Base-by-base conservation (phyloP, 179 eudicot genomes). In the Corrigiola litoralis region DNA sequence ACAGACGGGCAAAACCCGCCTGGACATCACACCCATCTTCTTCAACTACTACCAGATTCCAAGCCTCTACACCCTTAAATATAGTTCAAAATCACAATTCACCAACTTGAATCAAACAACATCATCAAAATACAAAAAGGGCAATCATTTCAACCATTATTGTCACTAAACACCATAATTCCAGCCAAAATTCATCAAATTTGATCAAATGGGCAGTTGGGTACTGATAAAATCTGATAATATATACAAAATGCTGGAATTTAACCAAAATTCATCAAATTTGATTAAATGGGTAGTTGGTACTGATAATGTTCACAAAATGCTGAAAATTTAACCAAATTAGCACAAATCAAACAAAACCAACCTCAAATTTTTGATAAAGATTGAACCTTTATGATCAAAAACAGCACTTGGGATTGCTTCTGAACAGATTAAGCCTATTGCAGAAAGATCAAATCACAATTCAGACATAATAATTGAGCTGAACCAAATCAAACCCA, bases 11-110 rank as follows among this genome's bases (percentile, higher is more conserved):
- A 88, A 59, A 64, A 88, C 92, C 84, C 85, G 82, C 65, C 97
- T 84, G 48, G 97, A 90, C 90, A 90, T 84, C 76, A 88, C 92
- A 83, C 97, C 97, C 97, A 90, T 90, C 49, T 67, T 71, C 76
- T 61, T 28, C 65, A n/a, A n/a, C n/a, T 13, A 47, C 64, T 61
- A 16, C 24, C 27, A 16, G 23, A 55, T 47, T 47, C 40, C 46
- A 45, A 54, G 47, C 18, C 67, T 62, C 49, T 69, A 58, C 47
- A 42, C 12, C 24, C 66, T 65, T 61, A 21, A 2, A 17, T 47
- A 38, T 29, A 70, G 47, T 48, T 47, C 20, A 17, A 61, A 67
- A 54, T 61, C 49, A 54, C 29, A 53, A 45, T 28, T 33, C 47
- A 34, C 49, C 58, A 59, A 65, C 66, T 57, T 38, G 37, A 11